Evolutionary conservation across 2,329 filamentous ascomycete species (phyloP), one percentile per base, ranked within the genome.

Genomic region (Coniella vitis): DNA sequence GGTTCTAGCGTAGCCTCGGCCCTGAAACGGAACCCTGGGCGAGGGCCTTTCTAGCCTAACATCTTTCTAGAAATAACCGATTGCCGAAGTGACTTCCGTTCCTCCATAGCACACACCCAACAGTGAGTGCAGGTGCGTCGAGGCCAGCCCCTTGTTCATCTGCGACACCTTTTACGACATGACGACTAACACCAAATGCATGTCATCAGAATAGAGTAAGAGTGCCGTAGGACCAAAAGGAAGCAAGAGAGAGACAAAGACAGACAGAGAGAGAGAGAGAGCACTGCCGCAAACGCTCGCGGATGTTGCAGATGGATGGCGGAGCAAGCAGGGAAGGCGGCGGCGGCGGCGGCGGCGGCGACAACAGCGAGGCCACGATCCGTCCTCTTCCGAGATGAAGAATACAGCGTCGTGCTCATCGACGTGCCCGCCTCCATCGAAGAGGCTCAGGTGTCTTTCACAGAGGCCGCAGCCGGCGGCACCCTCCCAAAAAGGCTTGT

Each of bases 401-500:
- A 70, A 40, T 60, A 65, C 42, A 70, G 74, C 39, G 64, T 83
- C 46, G 69, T 79, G 19, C 62, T 89, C 21, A 63, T 90, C 45
- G 86, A 90, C 58, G 77, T 89, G 39, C 85, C 86, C 20, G 69
- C 72, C 16, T 87, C 86, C 2, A 76, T 90, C 35, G 81, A 86
- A 55, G 71, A 79, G 52, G 79, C 78, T 16, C 86, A 90, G 64
- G 71, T 73, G 31, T 66, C 68, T 12, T 61, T 66, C 51, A 56
- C 19, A 62, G 45, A 66, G 22, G 19, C 35, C 14, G n/a, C 7
- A 42, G 7, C 31, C 21, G 34, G 37, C 4, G 16, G 13, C 9
- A 13, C 17, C n/a, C 7, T 7, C 4, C 31, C 13, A 12, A 66
- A 68, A 44, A 68, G 69, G 48, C 65, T 81, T 40, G 55, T 74